Percentiles rank a stretch among this genome's conserved stretches.
phyloP scores from a whole-genome alignment of 805 yeast genomes.

The Naumovozyma castellii region DNA sequence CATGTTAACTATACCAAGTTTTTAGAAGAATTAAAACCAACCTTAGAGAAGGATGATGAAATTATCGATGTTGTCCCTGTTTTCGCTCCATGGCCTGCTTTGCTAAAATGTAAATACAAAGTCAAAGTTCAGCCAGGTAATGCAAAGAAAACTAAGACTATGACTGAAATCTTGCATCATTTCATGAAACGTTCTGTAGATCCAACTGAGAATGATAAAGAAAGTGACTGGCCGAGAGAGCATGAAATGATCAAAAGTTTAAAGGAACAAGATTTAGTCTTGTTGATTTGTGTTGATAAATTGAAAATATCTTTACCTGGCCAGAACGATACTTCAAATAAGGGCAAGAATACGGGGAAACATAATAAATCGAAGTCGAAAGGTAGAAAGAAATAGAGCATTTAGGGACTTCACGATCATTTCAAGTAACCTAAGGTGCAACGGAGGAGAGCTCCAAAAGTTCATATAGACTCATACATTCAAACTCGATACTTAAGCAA shows the following conservation, averaged over 20 bases:
- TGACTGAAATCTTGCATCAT: conserved; percentile 55
- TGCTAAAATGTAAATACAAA: conserved; percentile 67
- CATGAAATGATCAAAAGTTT: conserved; percentile 45
- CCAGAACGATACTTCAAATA: conserved; percentile 22
- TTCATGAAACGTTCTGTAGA: conserved; percentile 46
- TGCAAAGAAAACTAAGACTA: conserved; percentile 80
- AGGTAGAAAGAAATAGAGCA: background rate
- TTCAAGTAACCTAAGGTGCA: too few relatives aligned
- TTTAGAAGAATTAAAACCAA: conserved; percentile 29
- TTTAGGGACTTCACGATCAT: background rate
- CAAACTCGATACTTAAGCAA: too few relatives aligned
- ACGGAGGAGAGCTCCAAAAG: too few relatives aligned
- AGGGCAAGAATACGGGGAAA: conserved; percentile 18
- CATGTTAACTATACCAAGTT: conserved; percentile 38
- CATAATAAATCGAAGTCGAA: conserved; percentile 4
- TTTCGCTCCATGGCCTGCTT: conserved; percentile 87
- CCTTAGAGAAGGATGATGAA: conserved; percentile 35
- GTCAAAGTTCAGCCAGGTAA: conserved; percentile 71
- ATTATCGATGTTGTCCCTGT: conserved; percentile 65
- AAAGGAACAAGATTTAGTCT: conserved; percentile 58
- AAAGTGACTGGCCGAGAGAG: conserved; percentile 63
- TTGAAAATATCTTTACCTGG: conserved; percentile 56
- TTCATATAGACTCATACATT: too few relatives aligned
- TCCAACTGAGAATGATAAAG: conserved; percentile 34
- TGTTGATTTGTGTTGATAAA: conserved; percentile 62